These are phyloP conservation scores for Metschnikowia colocasiae DNA, from an alignment of 805 yeast species.

Conservation along the genomic window DNA sequence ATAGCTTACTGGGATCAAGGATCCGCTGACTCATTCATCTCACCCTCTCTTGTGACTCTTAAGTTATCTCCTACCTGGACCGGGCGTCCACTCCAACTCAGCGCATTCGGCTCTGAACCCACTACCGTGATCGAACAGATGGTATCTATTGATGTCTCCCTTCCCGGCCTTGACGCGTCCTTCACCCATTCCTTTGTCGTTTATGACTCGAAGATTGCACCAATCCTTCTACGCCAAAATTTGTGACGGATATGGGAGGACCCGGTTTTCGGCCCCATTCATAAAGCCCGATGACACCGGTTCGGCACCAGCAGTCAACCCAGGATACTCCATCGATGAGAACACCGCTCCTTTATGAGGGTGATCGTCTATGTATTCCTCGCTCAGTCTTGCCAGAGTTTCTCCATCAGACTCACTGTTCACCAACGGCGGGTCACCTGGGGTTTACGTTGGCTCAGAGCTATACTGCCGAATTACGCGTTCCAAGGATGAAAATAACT, in stretches of 20 bases:
- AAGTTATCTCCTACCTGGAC: neutral
- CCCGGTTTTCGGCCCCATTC: no score
- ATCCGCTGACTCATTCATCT: neutral
- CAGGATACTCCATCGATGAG: neutral
- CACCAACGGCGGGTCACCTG: neutral
- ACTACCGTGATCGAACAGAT: neutral
- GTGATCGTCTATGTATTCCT: neutral
- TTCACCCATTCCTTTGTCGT: neutral
- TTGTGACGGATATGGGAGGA: neutral
- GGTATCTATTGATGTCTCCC: neutral
- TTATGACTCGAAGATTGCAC: neutral
- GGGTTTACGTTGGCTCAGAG: no score
- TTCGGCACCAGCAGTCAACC: neutral
- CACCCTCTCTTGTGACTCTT: neutral
- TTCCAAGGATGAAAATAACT: no score
- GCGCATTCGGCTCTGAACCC: neutral
- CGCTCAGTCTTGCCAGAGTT: neutral
- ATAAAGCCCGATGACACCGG: neutral
- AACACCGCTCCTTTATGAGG: neutral
- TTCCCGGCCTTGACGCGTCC: neutral
- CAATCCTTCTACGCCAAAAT: neutral
- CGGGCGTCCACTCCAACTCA: neutral
- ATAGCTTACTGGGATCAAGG: neutral
- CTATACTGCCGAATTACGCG: no score
- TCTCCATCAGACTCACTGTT: neutral